These are phyloP conservation scores for Drosera spatulata DNA, from an alignment of 179 eudicot species.

Conservation along the genomic window DNA sequence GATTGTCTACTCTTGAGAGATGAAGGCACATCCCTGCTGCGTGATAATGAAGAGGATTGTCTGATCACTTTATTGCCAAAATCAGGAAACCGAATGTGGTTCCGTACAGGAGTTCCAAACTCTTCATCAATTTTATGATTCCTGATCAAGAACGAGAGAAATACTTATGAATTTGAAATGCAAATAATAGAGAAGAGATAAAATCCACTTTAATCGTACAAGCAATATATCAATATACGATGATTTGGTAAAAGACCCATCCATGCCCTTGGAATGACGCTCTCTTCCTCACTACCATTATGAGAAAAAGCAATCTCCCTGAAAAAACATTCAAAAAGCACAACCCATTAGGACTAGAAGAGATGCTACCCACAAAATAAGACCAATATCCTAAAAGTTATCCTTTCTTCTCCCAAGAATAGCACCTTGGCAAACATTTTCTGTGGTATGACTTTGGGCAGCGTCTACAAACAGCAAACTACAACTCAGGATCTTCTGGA, in stretches of 20 bases:
- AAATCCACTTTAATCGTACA: constrained; percentile 10
- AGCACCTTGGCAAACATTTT: constrained; percentile 78
- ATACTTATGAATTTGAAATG: not conserved
- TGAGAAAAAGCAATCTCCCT: constrained; percentile 22
- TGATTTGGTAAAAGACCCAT: constrained; percentile 26
- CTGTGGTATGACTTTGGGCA: constrained; percentile 84
- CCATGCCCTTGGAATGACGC: constrained; percentile 26
- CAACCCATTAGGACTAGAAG: too few relatives aligned
- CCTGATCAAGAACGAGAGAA: constrained; percentile 11
- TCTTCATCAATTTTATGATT: constrained; percentile 23
- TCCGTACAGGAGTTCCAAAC: constrained; percentile 26
- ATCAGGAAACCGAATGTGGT: constrained; percentile 23
- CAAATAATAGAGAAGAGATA: not conserved
- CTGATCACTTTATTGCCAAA: not conserved
- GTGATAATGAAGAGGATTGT: not conserved
- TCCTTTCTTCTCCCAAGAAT: not conserved
- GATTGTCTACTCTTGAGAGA: not conserved
- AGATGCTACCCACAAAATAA: too few relatives aligned
- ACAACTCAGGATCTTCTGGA: constrained; percentile 35
- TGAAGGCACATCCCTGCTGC: not conserved
- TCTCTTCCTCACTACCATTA: constrained; percentile 6
- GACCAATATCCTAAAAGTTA: too few relatives aligned
- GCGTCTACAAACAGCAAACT: constrained; percentile 85
- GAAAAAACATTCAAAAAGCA: not conserved
- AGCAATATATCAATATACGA: constrained; percentile 28